Evolutionary conservation across 371 early-diverging fungal genomes (phyloP).

Genomic region (Blyttiomyces sp.): DNA sequence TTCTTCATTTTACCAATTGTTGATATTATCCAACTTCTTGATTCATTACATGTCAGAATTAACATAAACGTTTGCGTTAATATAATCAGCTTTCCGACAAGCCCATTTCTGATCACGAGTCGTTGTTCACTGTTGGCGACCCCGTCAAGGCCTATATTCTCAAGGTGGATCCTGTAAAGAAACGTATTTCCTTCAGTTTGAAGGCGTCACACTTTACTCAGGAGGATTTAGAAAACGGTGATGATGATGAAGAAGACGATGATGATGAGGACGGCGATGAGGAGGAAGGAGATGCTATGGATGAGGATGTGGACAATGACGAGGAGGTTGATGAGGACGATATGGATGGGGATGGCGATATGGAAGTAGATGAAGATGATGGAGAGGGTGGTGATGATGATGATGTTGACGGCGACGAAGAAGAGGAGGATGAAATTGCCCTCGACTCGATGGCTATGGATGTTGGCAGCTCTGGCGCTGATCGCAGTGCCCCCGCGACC

Average conservation of each 20-base stretch:
- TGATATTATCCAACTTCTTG: neutral
- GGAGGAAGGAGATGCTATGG: conserved; percentile 19
- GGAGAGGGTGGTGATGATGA: conserved; percentile 34
- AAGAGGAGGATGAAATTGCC: conserved; percentile 11
- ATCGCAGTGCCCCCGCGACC: neutral
- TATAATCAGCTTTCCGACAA: conserved; percentile 36
- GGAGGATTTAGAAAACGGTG: conserved; percentile 32
- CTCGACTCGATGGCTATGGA: neutral
- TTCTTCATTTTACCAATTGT: neutral
- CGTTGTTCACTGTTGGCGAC: conserved; percentile 68
- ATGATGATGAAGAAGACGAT: conserved; percentile 37
- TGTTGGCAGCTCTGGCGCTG: neutral
- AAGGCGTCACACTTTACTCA: conserved; percentile 73
- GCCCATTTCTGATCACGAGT: conserved; percentile 29
- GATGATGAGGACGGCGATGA: conserved; percentile 17
- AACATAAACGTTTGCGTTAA: no score
- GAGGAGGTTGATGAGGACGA: conserved; percentile 41
- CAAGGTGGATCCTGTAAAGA: conserved; percentile 60
- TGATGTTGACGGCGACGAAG: conserved; percentile 25
- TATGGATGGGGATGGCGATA: conserved; percentile 43
- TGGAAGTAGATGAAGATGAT: conserved; percentile 43
- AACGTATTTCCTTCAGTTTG: conserved; percentile 65
- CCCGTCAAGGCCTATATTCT: conserved; percentile 68
- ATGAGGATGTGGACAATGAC: conserved; percentile 27
- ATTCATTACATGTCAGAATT: neutral